Evolutionary conservation across 495 filamentous ascomycete genomes (phyloP).

Genomic region (Collariella sp.): DNA sequence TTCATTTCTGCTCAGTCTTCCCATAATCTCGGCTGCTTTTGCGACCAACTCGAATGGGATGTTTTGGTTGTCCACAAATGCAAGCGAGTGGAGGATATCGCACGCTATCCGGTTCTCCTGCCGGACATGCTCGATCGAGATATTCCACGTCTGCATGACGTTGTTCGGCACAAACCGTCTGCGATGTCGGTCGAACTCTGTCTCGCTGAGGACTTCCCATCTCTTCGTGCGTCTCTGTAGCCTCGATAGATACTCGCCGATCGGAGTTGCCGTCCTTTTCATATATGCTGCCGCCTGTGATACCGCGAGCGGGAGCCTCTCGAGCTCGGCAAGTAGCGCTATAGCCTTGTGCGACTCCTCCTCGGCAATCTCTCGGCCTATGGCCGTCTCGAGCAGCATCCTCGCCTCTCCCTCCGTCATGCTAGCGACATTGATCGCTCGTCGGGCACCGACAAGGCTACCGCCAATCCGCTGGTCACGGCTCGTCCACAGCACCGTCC

Average conservation of each 20-base stretch:
- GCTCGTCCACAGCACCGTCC: conserved; percentile 28
- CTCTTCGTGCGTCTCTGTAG: conserved; percentile 3
- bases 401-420: conserved; percentile 15
- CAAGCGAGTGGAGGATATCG: conserved; percentile 13
- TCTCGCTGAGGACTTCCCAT: conserved; percentile 10
- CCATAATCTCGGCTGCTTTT: no score
- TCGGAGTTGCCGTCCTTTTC: conserved; percentile 15
- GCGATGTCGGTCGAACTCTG: conserved; percentile 15
- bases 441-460: conserved; percentile 6
- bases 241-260: conserved; percentile 13
- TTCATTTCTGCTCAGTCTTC: no score
- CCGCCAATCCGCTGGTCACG: conserved; percentile 19
- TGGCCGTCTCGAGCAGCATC: conserved; percentile 6
- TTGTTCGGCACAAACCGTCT: conserved; percentile 12
- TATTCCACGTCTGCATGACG: conserved; percentile 21
- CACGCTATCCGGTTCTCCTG: conserved; percentile 17
- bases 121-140: conserved; percentile 18
- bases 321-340: conserved; percentile 18
- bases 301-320: conserved; percentile 24
- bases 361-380: conserved; percentile 8
- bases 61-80: conserved; percentile 19
- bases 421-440: conserved; percentile 8
- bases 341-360: conserved; percentile 3
- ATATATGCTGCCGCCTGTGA: conserved; percentile 16
- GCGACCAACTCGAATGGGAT: conserved; percentile 13